phyloP scores from a whole-genome alignment of 208 protist species.

The Crithidia sp. region DNA sequence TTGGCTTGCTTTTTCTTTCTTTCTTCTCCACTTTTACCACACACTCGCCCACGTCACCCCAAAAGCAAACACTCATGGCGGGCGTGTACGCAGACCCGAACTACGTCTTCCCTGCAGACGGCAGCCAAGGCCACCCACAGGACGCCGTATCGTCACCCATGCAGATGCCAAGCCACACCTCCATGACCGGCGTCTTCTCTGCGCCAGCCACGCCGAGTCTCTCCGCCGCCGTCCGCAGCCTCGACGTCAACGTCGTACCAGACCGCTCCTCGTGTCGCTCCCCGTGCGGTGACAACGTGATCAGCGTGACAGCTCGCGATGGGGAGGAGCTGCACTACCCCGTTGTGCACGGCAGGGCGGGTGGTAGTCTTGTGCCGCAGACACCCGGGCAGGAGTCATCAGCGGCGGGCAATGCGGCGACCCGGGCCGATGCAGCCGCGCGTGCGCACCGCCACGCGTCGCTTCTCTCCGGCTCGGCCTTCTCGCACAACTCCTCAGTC shows the following conservation, averaged over 20 bases:
- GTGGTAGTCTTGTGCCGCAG: constrained; percentile 19
- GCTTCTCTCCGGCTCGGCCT: not conserved
- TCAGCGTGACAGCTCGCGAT: constrained; percentile 23
- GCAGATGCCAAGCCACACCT: not conserved
- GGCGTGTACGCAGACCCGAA: not conserved
- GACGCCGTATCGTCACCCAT: not conserved
- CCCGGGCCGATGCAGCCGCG: constrained; percentile 2
- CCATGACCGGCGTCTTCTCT: constrained; percentile 25
- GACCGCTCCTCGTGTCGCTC: not conserved
- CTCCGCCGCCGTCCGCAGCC: not conserved
- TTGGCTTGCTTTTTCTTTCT: no score
- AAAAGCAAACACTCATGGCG: not conserved
- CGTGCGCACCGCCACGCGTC: constrained; percentile 19
- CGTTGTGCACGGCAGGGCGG: constrained; percentile 32
- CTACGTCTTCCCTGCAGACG: constrained; percentile 7
- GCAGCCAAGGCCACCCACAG: not conserved
- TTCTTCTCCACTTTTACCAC: not conserved
- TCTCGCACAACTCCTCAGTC: not conserved
- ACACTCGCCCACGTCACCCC: not conserved
- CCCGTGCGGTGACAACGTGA: not conserved
- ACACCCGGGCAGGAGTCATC: not conserved
- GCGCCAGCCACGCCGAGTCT: not conserved
- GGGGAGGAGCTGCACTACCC: constrained; percentile 29
- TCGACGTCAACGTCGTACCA: not conserved
- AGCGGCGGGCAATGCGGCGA: not conserved